A percentile compares a stretch with the other conserved stretches of the same genome.
phyloP scores from a whole-genome alignment of 148 eudicot genomes.

The Dianthus caryophyllus region DNA sequence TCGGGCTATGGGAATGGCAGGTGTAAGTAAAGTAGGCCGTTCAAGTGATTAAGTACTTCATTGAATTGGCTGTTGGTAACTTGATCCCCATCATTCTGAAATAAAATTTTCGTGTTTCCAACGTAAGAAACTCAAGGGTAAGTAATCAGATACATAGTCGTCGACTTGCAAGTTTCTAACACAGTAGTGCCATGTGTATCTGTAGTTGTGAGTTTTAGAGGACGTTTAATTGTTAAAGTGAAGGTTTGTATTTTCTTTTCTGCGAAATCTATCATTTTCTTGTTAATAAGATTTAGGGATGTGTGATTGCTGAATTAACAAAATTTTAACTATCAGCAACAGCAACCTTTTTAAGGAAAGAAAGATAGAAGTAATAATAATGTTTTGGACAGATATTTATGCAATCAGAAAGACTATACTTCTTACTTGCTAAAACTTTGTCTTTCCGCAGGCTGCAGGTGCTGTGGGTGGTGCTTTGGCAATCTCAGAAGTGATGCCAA shows the following conservation, averaged over 20 bases:
- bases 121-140: too few relatives aligned
- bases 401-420: background rate
- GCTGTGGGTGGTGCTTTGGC: conserved; percentile 78
- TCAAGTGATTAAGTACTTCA: background rate
- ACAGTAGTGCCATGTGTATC: background rate
- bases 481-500: conserved; percentile 67
- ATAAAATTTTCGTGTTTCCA: background rate
- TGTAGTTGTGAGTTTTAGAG: background rate
- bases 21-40: background rate
- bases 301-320: background rate
- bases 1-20: background rate
- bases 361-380: background rate
- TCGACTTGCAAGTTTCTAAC: background rate
- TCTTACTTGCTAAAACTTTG: background rate
- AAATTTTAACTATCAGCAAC: background rate
- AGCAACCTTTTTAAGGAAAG: background rate
- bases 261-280: background rate
- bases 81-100: background rate
- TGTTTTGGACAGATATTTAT: background rate
- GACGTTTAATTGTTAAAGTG: background rate
- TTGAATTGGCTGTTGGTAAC: background rate
- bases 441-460: conserved; percentile 62
- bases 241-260: background rate
- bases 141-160: too few relatives aligned
- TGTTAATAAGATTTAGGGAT: background rate